phyloP scores from a whole-genome alignment of 441 rosid genomes.

The Flueggea neowawraea region DNA sequence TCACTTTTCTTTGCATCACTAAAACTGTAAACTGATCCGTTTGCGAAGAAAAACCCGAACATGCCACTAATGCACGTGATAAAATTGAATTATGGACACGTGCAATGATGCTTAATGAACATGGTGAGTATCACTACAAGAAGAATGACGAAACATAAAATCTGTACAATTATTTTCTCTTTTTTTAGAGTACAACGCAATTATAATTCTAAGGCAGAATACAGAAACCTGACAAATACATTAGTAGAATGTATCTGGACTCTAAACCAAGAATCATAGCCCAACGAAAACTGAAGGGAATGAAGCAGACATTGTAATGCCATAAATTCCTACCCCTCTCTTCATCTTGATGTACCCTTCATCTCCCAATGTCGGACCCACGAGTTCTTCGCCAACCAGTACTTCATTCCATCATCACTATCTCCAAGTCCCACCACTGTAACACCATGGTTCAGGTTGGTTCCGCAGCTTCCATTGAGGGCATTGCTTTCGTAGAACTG shows the following conservation, averaged over 20 bases:
- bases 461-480: conserved; percentile 47
- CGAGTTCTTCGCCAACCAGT: conserved; percentile 73
- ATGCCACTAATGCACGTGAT: no score
- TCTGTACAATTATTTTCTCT: no score
- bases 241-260: no score
- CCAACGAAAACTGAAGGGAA: conserved; percentile 29
- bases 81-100: no score
- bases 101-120: no score
- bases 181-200: no score
- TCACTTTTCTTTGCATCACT: conserved; percentile 86
- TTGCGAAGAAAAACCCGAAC: no score
- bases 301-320: conserved; percentile 59
- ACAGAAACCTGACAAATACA: no score
- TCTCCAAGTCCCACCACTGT: conserved; percentile 51
- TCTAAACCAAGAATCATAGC: no score
- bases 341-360: conserved; percentile 52
- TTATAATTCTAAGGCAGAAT: no score
- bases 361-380: conserved; percentile 72
- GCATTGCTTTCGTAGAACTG: conserved; percentile 54
- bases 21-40: no score
- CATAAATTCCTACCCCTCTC: conserved; percentile 56
- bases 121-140: no score
- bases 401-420: conserved; percentile 23
- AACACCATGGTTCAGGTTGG: conserved; percentile 53
- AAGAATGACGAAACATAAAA: conserved; percentile 39